A percentile compares a stretch with the other conserved stretches of the same genome.
Evolutionary conservation across 2,329 filamentous ascomycete genomes (phyloP).

Genomic region (Venturia aucupariae): DNA sequence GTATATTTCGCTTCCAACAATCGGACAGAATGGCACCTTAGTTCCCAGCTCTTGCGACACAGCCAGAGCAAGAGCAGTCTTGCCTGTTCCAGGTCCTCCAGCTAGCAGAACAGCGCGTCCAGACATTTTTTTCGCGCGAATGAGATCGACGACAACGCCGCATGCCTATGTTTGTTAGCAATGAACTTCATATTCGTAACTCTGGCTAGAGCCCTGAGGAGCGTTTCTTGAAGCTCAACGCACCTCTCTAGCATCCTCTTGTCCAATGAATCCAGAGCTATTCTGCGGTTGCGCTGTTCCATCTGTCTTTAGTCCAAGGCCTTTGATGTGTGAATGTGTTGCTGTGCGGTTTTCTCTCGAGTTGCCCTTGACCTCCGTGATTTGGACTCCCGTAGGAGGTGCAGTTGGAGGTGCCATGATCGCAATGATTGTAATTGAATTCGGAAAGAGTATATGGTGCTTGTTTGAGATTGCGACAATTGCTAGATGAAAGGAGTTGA

Average conservation of each 20-base stretch:
- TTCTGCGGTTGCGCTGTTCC: slow-evolving; percentile 68
- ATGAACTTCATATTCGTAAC: neutral
- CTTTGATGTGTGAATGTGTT: slow-evolving; percentile 96
- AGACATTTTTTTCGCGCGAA: slow-evolving; percentile 95
- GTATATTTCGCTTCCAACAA: slow-evolving; percentile 96
- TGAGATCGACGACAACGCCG: slow-evolving; percentile 90
- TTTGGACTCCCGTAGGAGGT: slow-evolving; percentile 11
- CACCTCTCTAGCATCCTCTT: slow-evolving; percentile 81
- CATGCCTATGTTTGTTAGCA: slow-evolving; percentile 54
- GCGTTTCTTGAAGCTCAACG: slow-evolving; percentile 18
- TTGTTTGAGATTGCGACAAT: neutral
- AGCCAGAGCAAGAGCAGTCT: slow-evolving; percentile 89
- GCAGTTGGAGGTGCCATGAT: slow-evolving; percentile 9
- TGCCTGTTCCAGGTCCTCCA: slow-evolving; percentile 90
- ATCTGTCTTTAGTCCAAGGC: slow-evolving; percentile 76
- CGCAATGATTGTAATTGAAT: neutral
- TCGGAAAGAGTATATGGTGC: neutral
- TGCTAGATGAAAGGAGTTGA: neutral
- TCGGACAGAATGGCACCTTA: slow-evolving; percentile 96
- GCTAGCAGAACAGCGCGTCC: slow-evolving; percentile 88
- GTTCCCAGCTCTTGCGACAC: slow-evolving; percentile 96
- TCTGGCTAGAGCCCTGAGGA: neutral
- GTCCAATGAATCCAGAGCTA: slow-evolving; percentile 79
- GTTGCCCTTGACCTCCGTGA: slow-evolving; percentile 85
- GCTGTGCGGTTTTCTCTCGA: slow-evolving; percentile 93